Evolutionary conservation across 1,139 yeast species (phyloP).

Genomic region (Yamadazyma epiphylla): DNA sequence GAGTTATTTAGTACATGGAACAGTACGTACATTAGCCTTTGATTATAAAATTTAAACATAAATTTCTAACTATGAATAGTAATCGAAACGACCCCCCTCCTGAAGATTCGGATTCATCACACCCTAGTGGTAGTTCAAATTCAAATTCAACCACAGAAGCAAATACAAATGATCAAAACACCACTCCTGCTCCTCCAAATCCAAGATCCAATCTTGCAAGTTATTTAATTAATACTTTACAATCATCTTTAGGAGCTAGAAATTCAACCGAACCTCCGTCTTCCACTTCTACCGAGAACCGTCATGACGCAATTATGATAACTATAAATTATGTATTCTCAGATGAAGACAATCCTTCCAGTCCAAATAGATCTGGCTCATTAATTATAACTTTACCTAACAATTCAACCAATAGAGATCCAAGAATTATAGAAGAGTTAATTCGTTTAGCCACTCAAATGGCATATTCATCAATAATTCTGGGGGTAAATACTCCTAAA

Average conservation of each 20-base stretch:
- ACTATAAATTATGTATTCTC: slow-evolving; percentile 46
- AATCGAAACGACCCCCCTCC: background rate
- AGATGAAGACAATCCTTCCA: slow-evolving; percentile 37
- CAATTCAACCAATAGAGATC: slow-evolving; percentile 53
- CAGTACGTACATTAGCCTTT: too few relatives aligned
- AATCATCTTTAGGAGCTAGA: too few relatives aligned
- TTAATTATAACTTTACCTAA: slow-evolving; percentile 62
- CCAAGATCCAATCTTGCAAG: too few relatives aligned
- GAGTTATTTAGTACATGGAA: too few relatives aligned
- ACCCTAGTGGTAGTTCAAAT: too few relatives aligned
- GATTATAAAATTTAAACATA: background rate
- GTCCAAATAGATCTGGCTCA: slow-evolving; percentile 50
- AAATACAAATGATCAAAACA: too few relatives aligned
- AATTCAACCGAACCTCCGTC: too few relatives aligned
- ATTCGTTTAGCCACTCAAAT: slow-evolving; percentile 66
- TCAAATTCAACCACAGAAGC: too few relatives aligned
- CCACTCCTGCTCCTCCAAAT: too few relatives aligned
- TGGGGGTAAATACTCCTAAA: slow-evolving; percentile 30
- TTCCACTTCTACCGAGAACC: slow-evolving; percentile 3
- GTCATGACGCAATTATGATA: slow-evolving; percentile 29
- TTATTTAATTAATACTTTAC: too few relatives aligned
- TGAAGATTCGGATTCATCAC: too few relatives aligned
- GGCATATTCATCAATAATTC: slow-evolving; percentile 60
- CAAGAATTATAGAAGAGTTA: slow-evolving; percentile 50
- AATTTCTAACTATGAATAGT: slow-evolving; percentile 1